phyloP scores from a whole-genome alignment of 2,329 filamentous ascomycete species.

The Pseudocercospora eumusae region DNA sequence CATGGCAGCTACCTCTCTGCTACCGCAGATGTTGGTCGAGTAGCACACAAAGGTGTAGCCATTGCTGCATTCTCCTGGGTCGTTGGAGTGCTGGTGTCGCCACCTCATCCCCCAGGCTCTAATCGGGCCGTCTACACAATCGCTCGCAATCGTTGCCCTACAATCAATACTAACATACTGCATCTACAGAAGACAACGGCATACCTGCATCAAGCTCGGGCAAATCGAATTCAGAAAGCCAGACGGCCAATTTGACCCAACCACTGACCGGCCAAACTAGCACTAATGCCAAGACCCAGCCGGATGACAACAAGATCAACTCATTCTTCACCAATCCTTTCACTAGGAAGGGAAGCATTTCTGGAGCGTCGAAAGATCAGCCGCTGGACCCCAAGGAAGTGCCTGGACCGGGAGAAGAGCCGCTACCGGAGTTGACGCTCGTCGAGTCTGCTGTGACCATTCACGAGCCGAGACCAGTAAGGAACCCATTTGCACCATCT shows the following conservation, averaged over 20 bases:
- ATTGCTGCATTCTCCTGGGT: not conserved
- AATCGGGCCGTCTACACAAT: constrained; percentile 3
- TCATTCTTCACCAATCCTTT: constrained; percentile 20
- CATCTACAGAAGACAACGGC: not conserved
- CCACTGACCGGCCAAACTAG: not conserved
- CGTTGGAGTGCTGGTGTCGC: not conserved
- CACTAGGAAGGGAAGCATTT: constrained; percentile 13
- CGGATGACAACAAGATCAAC: constrained; percentile 7
- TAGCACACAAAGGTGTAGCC: not conserved
- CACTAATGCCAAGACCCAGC: not conserved
- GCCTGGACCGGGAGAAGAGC: constrained; percentile 11
- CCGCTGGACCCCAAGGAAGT: constrained; percentile 9
- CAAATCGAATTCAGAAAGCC: not conserved
- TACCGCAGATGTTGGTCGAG: not conserved
- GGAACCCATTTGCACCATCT: constrained; percentile 4
- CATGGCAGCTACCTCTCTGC: not conserved
- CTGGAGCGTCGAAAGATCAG: constrained; percentile 13
- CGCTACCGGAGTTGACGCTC: constrained; percentile 13
- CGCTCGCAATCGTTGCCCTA: not conserved
- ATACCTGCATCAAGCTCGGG: not conserved
- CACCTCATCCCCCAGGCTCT: not conserved
- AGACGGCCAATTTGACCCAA: not conserved
- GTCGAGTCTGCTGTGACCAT: constrained; percentile 10
- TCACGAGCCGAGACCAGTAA: constrained; percentile 3
- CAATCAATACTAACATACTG: not conserved